These are phyloP conservation scores for Aspergillus coremiiformis DNA, from an alignment of 495 filamentous ascomycete species.

Conservation along the genomic window DNA sequence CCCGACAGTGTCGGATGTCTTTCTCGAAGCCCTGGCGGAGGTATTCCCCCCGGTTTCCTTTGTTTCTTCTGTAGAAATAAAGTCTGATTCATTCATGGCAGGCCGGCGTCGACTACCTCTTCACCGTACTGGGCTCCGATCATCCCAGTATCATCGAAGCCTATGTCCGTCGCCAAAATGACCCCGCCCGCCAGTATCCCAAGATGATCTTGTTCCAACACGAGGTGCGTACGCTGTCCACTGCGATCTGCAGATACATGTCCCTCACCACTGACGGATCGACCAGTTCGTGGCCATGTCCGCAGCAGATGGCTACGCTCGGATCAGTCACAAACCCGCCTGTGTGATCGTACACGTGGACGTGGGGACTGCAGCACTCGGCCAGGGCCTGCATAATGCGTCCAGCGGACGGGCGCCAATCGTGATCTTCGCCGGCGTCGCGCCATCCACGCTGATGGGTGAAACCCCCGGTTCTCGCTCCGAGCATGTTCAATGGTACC, in stretches of 20 bases:
- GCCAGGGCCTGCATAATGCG: conserved; percentile 23
- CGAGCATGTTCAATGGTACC: conserved; percentile 24
- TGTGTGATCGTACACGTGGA: conserved; percentile 26
- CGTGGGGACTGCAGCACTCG: conserved; percentile 22
- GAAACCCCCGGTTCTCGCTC: conserved; percentile 21
- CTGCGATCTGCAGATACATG: neutral
- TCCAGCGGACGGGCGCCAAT: conserved; percentile 22
- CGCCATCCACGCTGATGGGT: conserved; percentile 16
- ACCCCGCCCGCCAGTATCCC: conserved; percentile 14
- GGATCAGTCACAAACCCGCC: conserved; percentile 16
- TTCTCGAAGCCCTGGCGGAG: neutral
- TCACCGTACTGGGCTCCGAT: conserved; percentile 19
- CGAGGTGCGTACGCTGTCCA: conserved; percentile 12
- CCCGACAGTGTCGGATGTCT: neutral
- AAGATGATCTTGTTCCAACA: conserved; percentile 25
- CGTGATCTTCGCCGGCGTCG: conserved; percentile 22
- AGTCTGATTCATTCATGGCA: neutral
- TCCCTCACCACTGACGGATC: neutral
- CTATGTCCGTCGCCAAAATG: conserved; percentile 17
- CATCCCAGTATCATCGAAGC: conserved; percentile 23
- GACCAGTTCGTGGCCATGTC: conserved; percentile 22
- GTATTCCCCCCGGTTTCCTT: neutral
- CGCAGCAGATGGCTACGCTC: conserved; percentile 22
- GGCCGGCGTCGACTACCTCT: conserved; percentile 18
- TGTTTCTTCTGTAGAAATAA: neutral